These are phyloP conservation scores for Microcyclospora tardicrescens DNA, from an alignment of 2,329 filamentous ascomycete genomes.

Conservation along the genomic window DNA sequence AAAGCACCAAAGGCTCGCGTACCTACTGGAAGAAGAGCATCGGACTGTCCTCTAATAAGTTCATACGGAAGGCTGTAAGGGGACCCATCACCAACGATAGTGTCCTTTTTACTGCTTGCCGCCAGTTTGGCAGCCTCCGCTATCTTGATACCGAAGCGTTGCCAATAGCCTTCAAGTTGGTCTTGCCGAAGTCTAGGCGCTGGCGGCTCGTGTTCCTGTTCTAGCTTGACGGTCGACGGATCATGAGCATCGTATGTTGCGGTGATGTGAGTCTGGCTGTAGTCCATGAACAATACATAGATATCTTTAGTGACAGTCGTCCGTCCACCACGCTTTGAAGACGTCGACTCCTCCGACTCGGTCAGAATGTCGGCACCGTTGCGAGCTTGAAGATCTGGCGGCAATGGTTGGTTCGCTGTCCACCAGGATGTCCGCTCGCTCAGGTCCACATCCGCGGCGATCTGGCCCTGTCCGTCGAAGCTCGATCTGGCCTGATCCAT, in stretches of 20 bases:
- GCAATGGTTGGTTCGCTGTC: slow-evolving; percentile 65
- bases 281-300: slow-evolving; percentile 85
- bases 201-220: slow-evolving; percentile 77
- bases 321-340: slow-evolving; percentile 56
- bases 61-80: slow-evolving; percentile 66
- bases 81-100: slow-evolving; percentile 70
- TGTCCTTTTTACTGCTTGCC: slow-evolving; percentile 60
- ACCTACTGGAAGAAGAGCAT: slow-evolving; percentile 73
- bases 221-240: slow-evolving; percentile 57
- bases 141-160: slow-evolving; percentile 67
- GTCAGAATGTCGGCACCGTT: slow-evolving; percentile 63
- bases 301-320: slow-evolving; percentile 65
- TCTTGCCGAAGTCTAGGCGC: slow-evolving; percentile 77
- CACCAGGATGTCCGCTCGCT: slow-evolving; percentile 69
- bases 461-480: slow-evolving; percentile 63
- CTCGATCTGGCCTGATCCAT: slow-evolving; percentile 64
- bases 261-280: slow-evolving; percentile 84
- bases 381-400: slow-evolving; percentile 68
- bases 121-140: slow-evolving; percentile 53
- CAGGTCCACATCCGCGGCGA: slow-evolving; percentile 78
- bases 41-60: slow-evolving; percentile 51
- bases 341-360: slow-evolving; percentile 66
- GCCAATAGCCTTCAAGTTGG: slow-evolving; percentile 77
- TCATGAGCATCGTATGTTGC: slow-evolving; percentile 66
- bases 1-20: slow-evolving; percentile 79